A percentile compares a stretch with the other conserved stretches of the same genome.
Conservation (phyloP, 805 yeast species). For the Cyberlindnera euphorbiiphila region DNA sequence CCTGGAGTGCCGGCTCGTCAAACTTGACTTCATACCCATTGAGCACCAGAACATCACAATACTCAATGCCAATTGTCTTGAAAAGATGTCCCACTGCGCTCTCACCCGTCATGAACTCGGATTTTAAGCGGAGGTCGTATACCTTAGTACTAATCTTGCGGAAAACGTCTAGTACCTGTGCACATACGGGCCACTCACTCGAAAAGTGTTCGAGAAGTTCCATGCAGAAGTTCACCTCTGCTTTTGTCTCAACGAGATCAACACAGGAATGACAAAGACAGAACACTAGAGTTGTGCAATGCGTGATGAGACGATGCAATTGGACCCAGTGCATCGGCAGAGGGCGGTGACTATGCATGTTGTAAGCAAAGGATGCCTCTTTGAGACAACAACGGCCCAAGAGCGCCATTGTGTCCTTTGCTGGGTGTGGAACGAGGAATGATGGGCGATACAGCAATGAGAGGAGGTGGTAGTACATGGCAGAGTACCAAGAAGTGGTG, state of each 20-base stretch:
- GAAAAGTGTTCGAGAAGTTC: constrained; percentile 45
- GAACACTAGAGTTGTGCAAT: constrained; percentile 44
- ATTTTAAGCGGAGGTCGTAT: constrained; percentile 30
- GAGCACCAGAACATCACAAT: constrained; percentile 42
- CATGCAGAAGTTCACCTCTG: constrained; percentile 42
- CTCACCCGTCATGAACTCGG: background rate
- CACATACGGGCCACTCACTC: constrained; percentile 45
- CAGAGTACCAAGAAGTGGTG: constrained; percentile 32
- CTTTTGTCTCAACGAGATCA: constrained; percentile 42
- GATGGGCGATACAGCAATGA: constrained; percentile 48
- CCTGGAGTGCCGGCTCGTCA: constrained; percentile 17
- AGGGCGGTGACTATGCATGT: constrained; percentile 39
- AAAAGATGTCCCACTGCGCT: constrained; percentile 16
- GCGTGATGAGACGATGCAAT: constrained; percentile 40
- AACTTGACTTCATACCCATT: constrained; percentile 38
- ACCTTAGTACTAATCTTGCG: constrained; percentile 35
- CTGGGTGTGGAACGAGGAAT: constrained; percentile 42
- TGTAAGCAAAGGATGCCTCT: constrained; percentile 43
- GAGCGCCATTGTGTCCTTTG: constrained; percentile 35
- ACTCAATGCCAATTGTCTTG: constrained; percentile 41
- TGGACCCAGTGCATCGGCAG: constrained; percentile 51
- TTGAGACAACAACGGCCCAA: constrained; percentile 44
- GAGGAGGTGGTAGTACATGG: constrained; percentile 44
- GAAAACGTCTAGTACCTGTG: constrained; percentile 41
- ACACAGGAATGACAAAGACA: constrained; percentile 45